phyloP scores from a whole-genome alignment of 2,329 filamentous ascomycete species.

The Colletotrichum navitas region DNA sequence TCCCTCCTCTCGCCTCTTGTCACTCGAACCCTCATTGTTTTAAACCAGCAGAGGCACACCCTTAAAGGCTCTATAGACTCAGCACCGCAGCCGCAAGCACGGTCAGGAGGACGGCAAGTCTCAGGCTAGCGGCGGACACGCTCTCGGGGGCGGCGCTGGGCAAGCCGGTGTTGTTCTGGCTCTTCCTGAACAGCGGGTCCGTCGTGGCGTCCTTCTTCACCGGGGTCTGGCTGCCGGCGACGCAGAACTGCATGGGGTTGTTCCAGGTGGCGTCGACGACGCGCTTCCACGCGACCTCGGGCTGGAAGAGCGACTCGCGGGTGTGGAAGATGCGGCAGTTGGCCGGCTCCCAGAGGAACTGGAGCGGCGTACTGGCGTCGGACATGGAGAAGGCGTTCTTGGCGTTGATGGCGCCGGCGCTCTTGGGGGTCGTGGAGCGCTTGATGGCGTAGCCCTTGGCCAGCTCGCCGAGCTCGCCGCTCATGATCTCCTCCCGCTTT shows the following conservation, averaged over 20 bases:
- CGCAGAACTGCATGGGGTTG: conserved; percentile 49
- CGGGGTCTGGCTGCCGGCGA: conserved; percentile 48
- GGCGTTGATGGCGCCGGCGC: conserved; percentile 50
- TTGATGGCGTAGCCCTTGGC: conserved; percentile 51
- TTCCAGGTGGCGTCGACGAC: conserved; percentile 54
- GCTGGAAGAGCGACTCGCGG: conserved; percentile 54
- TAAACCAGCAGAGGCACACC: neutral
- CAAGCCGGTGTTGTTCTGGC: conserved; percentile 32
- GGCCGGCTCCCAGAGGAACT: conserved; percentile 60
- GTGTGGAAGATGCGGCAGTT: conserved; percentile 64
- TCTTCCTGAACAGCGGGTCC: conserved; percentile 44
- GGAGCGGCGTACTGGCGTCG: conserved; percentile 54
- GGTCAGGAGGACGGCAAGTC: conserved; percentile 29
- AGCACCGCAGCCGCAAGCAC: conserved; percentile 17
- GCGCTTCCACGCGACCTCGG: conserved; percentile 57
- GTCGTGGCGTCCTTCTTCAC: conserved; percentile 40
- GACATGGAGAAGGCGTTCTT: conserved; percentile 52
- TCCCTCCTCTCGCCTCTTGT: no score
- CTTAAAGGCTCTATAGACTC: conserved; percentile 20
- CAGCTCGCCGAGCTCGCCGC: conserved; percentile 48
- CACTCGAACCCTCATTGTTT: neutral
- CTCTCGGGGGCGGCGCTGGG: conserved; percentile 14
- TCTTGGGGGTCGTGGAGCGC: conserved; percentile 45
- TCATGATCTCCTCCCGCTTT: conserved; percentile 40
- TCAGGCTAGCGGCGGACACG: conserved; percentile 8